phyloP scores from a whole-genome alignment of 148 eudicot species.

The Vaccinium vitisidaea region DNA sequence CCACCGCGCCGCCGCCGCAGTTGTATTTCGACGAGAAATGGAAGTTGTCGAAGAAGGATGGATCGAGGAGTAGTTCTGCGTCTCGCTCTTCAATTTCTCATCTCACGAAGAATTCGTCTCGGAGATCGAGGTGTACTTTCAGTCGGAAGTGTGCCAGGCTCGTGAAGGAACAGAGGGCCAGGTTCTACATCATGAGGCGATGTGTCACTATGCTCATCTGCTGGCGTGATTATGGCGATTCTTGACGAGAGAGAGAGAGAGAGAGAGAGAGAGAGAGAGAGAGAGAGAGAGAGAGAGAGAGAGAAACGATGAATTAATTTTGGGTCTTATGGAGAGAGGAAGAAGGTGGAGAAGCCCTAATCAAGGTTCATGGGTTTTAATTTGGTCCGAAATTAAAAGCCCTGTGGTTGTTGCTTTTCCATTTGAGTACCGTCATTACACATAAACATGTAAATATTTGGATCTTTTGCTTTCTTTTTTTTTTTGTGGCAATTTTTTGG shows the following conservation, averaged over 20 bases:
- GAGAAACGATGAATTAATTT: not conserved
- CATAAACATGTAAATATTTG: conserved; percentile 17
- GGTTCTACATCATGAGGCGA: conserved; percentile 77
- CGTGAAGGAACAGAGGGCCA: conserved; percentile 80
- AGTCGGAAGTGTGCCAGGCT: conserved; percentile 68
- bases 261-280: too few species aligned
- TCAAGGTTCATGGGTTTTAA: not conserved
- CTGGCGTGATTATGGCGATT: conserved; percentile 73
- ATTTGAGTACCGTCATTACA: conserved; percentile 24
- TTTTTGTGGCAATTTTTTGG: not conserved
- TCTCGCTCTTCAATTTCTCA: conserved; percentile 31
- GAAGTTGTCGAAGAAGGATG: conserved; percentile 62
- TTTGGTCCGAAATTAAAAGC: not conserved
- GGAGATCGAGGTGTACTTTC: conserved; percentile 52
- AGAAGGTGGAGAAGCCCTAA: not conserved
- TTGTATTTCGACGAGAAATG: conserved; percentile 55
- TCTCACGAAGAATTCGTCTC: conserved; percentile 36
- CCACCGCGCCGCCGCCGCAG: conserved; percentile 9
- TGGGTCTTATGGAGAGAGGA: too few species aligned
- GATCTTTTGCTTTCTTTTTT: not conserved
- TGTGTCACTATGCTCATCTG: conserved; percentile 84
- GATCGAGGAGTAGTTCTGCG: conserved; percentile 23
- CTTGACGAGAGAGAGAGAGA: conserved; percentile 24
- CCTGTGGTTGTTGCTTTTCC: conserved; percentile 10
- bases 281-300: not conserved